These are phyloP conservation scores for Paxillus ammoniavirescens DNA, from an alignment of 768 basidiomycete species.

Conservation along the genomic window DNA sequence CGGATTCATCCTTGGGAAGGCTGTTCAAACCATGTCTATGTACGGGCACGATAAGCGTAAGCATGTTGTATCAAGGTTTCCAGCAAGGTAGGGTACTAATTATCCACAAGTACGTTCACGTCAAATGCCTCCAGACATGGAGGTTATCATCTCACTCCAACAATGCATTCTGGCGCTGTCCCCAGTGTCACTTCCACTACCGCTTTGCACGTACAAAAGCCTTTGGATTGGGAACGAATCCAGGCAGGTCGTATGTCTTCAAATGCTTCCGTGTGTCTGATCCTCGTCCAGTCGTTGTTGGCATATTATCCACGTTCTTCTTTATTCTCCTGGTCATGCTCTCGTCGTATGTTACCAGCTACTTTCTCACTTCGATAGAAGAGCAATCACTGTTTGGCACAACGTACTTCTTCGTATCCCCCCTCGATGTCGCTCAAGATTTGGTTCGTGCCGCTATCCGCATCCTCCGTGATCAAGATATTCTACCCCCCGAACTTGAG, in stretches of 20 bases:
- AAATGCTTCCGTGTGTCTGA: conserved; percentile 8
- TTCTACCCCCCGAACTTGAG: conserved; percentile 31
- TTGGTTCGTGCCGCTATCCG: conserved; percentile 62
- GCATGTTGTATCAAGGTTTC: conserved; percentile 14
- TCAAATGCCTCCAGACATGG: conserved; percentile 77
- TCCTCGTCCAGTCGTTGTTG: conserved; percentile 56
- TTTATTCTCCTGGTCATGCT: conserved; percentile 66
- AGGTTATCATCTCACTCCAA: conserved; percentile 58
- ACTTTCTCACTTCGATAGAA: conserved; percentile 62
- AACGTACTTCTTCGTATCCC: conserved; percentile 45
- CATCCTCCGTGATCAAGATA: conserved; percentile 58
- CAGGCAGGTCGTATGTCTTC: conserved; percentile 41
- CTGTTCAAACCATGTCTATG: conserved; percentile 74
- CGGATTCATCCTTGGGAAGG: conserved; percentile 62
- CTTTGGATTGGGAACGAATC: conserved; percentile 75
- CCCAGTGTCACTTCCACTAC: conserved; percentile 78
- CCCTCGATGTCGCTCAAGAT: conserved; percentile 57
- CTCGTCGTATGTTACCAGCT: conserved; percentile 69
- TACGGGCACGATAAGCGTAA: conserved; percentile 72
- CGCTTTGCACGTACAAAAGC: conserved; percentile 70
- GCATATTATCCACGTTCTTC: conserved; percentile 53
- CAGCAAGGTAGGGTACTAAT: conserved; percentile 16
- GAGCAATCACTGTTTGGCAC: conserved; percentile 40
- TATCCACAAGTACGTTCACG: conserved; percentile 65
- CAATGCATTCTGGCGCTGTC: conserved; percentile 75